A percentile compares a stretch with the other conserved stretches of the same genome.
phyloP scores from a whole-genome alignment of 108 stramenopile species.

The Parietichytrium sp. region DNA sequence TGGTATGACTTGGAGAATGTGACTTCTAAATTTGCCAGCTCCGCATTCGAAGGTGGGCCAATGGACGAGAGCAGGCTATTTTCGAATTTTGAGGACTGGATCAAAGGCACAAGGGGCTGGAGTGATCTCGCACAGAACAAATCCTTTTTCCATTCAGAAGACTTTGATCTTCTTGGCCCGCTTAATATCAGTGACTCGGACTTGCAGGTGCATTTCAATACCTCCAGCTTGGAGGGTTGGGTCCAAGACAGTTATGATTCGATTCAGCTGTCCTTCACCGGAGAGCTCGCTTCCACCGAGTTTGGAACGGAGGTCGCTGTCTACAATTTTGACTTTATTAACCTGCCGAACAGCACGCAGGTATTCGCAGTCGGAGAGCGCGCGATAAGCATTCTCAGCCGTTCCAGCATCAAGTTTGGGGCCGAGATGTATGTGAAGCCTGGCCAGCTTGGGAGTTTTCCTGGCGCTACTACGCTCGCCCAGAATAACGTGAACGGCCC shows the following conservation, averaged over 20 bases:
- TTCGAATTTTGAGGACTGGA: conserved; percentile 49
- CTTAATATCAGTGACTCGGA: neutral
- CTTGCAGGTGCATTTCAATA: conserved; percentile 55
- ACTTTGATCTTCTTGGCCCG: conserved; percentile 37
- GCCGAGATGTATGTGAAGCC: conserved; percentile 51
- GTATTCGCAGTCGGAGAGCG: conserved; percentile 48
- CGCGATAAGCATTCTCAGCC: conserved; percentile 50
- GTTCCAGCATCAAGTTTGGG: conserved; percentile 45
- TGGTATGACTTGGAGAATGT: neutral
- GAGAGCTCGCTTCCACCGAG: conserved; percentile 45
- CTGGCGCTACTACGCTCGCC: neutral
- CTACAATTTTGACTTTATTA: conserved; percentile 57
- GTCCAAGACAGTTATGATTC: too few species aligned
- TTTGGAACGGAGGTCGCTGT: conserved; percentile 57
- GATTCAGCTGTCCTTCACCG: conserved; percentile 41
- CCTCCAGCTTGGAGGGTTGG: too few species aligned
- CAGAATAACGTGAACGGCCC: conserved; percentile 53
- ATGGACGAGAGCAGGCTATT: conserved; percentile 15
- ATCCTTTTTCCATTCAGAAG: conserved; percentile 43
- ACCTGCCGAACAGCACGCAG: conserved; percentile 48
- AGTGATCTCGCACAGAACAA: neutral
- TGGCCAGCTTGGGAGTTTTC: conserved; percentile 47
- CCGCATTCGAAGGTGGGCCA: conserved; percentile 29
- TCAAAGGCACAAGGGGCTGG: conserved; percentile 35
- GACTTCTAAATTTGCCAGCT: neutral